Evolutionary conservation across 1,139 yeast species (phyloP).

Genomic region (Pichia terricola): DNA sequence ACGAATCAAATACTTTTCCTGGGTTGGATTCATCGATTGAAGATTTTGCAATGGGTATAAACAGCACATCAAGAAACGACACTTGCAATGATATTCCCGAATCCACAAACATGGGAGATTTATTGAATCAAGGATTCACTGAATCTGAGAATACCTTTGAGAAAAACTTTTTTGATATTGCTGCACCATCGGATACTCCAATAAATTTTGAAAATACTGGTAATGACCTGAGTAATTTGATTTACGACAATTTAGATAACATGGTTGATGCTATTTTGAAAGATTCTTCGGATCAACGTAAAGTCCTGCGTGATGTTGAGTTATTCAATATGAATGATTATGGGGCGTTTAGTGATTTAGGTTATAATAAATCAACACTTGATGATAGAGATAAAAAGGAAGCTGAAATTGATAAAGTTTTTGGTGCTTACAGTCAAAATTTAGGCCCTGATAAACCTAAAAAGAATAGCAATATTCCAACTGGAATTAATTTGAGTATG

Average conservation of each 20-base stretch:
- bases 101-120: background rate
- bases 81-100: background rate
- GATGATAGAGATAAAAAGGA: background rate
- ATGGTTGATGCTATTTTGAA: slow-evolving; percentile 12
- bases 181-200: slow-evolving; percentile 1
- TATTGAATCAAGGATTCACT: background rate
- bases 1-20: background rate
- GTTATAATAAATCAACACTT: background rate
- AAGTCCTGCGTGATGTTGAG: slow-evolving; percentile 3
- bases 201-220: slow-evolving; percentile 3
- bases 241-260: slow-evolving; percentile 10
- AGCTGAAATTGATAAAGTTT: background rate
- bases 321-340: slow-evolving; percentile 4
- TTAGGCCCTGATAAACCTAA: background rate
- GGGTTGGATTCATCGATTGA: background rate
- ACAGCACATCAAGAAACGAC: background rate
- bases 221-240: slow-evolving; percentile 6
- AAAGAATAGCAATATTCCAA: background rate
- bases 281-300: slow-evolving; percentile 2
- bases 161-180: slow-evolving; percentile 4
- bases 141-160: background rate
- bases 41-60: background rate
- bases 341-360: background rate
- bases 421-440: background rate
- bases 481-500: background rate